Percentiles rank a stretch among this genome's conserved stretches.
phyloP scores from a whole-genome alignment of 805 yeast genomes.

The Saccharomycopsis sp. region DNA sequence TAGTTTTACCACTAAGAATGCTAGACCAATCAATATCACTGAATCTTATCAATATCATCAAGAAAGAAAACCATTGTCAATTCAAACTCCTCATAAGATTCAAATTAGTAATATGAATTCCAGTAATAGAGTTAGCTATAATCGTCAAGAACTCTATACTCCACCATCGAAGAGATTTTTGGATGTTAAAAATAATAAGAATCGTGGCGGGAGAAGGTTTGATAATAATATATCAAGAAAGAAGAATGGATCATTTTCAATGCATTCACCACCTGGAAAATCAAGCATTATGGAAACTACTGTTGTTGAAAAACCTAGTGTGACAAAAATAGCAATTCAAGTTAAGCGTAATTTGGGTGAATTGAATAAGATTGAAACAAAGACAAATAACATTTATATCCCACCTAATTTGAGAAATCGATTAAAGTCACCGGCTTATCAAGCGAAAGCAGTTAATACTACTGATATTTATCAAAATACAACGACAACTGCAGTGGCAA shows the following conservation, averaged over 20 bases:
- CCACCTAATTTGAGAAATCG: slow-evolving; percentile 21
- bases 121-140: slow-evolving; percentile 31
- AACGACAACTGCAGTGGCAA: slow-evolving; percentile 1
- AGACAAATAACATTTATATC: slow-evolving; percentile 10
- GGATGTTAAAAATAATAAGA: slow-evolving; percentile 2
- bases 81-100: slow-evolving; percentile 45
- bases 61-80: slow-evolving; percentile 52
- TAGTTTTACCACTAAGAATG: slow-evolving; percentile 22
- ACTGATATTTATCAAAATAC: slow-evolving; percentile 15
- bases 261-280: not conserved
- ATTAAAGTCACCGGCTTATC: slow-evolving; percentile 20
- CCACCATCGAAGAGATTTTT: slow-evolving; percentile 45
- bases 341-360: not conserved
- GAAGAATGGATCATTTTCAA: too few relatives aligned
- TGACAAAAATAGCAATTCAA: too few relatives aligned
- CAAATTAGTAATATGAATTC: slow-evolving; percentile 17
- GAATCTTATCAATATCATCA: slow-evolving; percentile 25
- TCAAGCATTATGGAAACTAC: not conserved
- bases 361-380: slow-evolving; percentile 5
- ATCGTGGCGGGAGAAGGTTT: not conserved
- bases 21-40: slow-evolving; percentile 27
- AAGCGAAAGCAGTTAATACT: slow-evolving; percentile 16
- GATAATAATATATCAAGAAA: too few relatives aligned
- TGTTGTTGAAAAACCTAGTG: not conserved
- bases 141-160: slow-evolving; percentile 69